phyloP scores from a whole-genome alignment of 164 flowering plant species.

The Cinnamomum micranthum region DNA sequence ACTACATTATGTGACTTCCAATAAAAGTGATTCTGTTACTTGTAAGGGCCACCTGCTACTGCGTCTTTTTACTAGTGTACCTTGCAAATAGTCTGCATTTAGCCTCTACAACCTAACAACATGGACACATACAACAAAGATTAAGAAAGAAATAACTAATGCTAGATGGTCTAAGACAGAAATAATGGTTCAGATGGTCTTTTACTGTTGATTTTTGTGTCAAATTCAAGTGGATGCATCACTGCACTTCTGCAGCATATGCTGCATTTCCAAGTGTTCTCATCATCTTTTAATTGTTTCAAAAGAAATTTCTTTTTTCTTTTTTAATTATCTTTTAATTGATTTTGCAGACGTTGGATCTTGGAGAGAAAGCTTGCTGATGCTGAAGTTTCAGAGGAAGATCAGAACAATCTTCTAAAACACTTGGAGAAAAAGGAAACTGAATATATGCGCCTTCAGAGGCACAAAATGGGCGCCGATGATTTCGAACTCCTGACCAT shows the following conservation, averaged over 20 bases:
- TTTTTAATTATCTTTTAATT: not conserved
- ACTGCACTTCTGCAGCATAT: not conserved
- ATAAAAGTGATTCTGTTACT: too few species aligned
- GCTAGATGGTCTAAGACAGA: not conserved
- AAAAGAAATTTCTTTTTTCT: not conserved
- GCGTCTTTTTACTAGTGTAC: not conserved
- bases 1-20: not conserved
- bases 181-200: not conserved
- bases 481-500: conserved; percentile 46
- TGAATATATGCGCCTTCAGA: conserved; percentile 49
- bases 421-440: conserved; percentile 47
- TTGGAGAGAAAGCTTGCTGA: conserved; percentile 42
- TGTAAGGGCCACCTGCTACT: not conserved
- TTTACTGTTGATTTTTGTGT: not conserved
- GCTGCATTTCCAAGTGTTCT: not conserved
- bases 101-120: too few species aligned
- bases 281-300: not conserved
- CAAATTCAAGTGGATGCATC: not conserved
- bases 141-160: not conserved
- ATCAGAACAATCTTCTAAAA: conserved; percentile 31
- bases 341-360: conserved; percentile 28
- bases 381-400: conserved; percentile 38
- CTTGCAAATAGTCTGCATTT: too few species aligned
- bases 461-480: conserved; percentile 50
- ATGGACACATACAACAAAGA: too few species aligned